Percentiles rank a stretch among this genome's conserved stretches.
phyloP scores from a whole-genome alignment of 1,139 yeast species.

The Kodamaea fungicola region DNA sequence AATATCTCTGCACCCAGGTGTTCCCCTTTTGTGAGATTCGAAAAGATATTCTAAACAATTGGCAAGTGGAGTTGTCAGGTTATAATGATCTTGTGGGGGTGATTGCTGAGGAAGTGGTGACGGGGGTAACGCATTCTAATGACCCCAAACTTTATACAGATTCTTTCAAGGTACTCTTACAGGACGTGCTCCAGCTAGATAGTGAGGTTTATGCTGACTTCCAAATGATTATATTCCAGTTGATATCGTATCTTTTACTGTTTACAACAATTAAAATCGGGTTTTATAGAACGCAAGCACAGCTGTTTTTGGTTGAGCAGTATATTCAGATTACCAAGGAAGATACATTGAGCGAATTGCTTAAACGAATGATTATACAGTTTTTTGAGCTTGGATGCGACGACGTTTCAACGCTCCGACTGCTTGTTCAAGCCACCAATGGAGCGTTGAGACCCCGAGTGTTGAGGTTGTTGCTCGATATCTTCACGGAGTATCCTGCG shows the following conservation, averaged over 20 bases:
- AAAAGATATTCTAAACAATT: constrained; percentile 25
- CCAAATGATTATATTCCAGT: constrained; percentile 28
- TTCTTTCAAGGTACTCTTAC: constrained; percentile 14
- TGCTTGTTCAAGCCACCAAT: not conserved
- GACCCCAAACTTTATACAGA: constrained; percentile 1
- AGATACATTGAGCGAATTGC: constrained; percentile 16
- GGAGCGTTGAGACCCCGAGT: not conserved
- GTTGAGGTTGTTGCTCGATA: constrained; percentile 18
- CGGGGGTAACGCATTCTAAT: not conserved
- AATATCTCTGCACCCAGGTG: constrained; percentile 21
- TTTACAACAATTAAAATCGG: constrained; percentile 24
- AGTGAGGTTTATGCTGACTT: constrained; percentile 28
- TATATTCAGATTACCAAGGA: constrained; percentile 4
- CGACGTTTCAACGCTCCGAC: not conserved
- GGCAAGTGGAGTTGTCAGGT: constrained; percentile 38
- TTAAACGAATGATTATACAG: constrained; percentile 19
- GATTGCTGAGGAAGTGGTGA: constrained; percentile 13
- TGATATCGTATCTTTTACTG: constrained; percentile 22
- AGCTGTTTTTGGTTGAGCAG: constrained; percentile 18
- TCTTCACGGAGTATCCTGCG: constrained; percentile 21
- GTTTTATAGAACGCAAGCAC: constrained; percentile 18
- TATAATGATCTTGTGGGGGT: constrained; percentile 7
- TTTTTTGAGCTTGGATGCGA: constrained; percentile 39
- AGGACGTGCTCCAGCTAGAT: constrained; percentile 17
- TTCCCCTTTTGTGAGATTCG: constrained; percentile 27